phyloP scores from a whole-genome alignment of 1,284 basidiomycete genomes.

The Fomes fomentarius region DNA sequence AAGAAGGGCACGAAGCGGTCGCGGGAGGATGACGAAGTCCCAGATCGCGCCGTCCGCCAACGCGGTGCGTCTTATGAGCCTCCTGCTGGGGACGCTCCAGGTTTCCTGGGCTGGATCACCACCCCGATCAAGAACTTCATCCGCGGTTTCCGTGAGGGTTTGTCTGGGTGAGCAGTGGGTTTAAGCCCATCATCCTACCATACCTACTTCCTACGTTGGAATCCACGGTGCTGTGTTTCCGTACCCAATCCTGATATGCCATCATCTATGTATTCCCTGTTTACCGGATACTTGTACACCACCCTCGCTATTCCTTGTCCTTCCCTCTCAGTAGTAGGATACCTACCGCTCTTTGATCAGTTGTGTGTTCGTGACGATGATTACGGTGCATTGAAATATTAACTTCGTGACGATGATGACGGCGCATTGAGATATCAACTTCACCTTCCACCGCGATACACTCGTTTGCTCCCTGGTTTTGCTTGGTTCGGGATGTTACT shows the following conservation, averaged over 20 bases:
- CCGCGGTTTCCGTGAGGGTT: slow-evolving; percentile 64
- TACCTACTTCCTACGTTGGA: neutral
- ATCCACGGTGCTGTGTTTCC: too few relatives aligned
- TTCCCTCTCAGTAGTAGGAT: neutral
- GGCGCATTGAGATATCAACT: too few relatives aligned
- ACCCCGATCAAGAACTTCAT: slow-evolving; percentile 65
- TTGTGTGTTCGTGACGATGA: neutral
- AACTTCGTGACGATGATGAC: too few relatives aligned
- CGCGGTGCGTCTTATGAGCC: slow-evolving; percentile 50
- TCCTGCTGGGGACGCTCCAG: slow-evolving; percentile 45
- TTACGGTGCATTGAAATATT: too few relatives aligned
- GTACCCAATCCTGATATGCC: neutral
- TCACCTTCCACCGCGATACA: too few relatives aligned
- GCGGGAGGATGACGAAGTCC: slow-evolving; percentile 39
- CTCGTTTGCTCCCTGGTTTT: neutral
- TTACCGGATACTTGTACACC: slow-evolving; percentile 1
- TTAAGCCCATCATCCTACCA: neutral
- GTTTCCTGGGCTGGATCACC: slow-evolving; percentile 57
- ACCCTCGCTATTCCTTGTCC: slow-evolving; percentile 7
- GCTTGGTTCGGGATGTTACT: slow-evolving; percentile 1
- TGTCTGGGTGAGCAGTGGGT: slow-evolving; percentile 30
- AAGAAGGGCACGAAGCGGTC: slow-evolving; percentile 49
- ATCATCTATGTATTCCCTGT: neutral
- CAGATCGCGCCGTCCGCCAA: slow-evolving; percentile 49
- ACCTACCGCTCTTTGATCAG: slow-evolving; percentile 3